Evolutionary conservation across 106 monocot species (phyloP), one percentile per base, ranked within the genome.

Genomic region (Dioscorea dumetorum): DNA sequence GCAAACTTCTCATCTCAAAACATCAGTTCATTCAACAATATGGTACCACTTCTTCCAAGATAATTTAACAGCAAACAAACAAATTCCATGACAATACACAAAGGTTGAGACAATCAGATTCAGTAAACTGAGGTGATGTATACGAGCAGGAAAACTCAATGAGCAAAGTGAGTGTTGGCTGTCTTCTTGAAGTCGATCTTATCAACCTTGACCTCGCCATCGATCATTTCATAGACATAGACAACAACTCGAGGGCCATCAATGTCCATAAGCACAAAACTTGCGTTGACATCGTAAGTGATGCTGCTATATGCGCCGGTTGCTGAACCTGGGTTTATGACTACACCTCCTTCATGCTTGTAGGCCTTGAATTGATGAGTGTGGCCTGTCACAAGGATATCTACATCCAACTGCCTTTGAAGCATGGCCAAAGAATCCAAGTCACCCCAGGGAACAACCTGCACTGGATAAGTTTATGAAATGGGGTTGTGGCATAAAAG

Each of bases 291-390:
- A 28, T 97, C 91, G 35, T 87, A 86, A 12, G 91, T 92, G 72
- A 99, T 85, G 81, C 92, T 92, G 85, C 84, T 92, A 57, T 81
- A 85, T n/a, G 89, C 97, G 32, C 89, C 89, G 0, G 97, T 99
- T n/a, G 89, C 97, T 8, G 92, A 92, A 22, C 92, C 97, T 2
- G 97, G 97, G 70, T 99, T 99, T 60, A 99, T 92, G 18, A 92
- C 97, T 1, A 99, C 97, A 20, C 97, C 92, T 0, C 92, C 92
- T 75, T 92, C 97, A 49, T 99, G 97, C 77, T 92, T 99, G 84
- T 99, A 99, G 10, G 97, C 97, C 81, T 99, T 99, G 80, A 97
- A 97, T 68, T 92, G 97, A 58, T 89, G 97, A 15, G 89, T 97
- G 74, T 92, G 97, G 22, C 89, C 89, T 15, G 89, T 87, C 17